Percentiles rank a stretch among this genome's conserved stretches.
Conservation (phyloP, 805 yeast species). For the Teunomyces cretensis region DNA sequence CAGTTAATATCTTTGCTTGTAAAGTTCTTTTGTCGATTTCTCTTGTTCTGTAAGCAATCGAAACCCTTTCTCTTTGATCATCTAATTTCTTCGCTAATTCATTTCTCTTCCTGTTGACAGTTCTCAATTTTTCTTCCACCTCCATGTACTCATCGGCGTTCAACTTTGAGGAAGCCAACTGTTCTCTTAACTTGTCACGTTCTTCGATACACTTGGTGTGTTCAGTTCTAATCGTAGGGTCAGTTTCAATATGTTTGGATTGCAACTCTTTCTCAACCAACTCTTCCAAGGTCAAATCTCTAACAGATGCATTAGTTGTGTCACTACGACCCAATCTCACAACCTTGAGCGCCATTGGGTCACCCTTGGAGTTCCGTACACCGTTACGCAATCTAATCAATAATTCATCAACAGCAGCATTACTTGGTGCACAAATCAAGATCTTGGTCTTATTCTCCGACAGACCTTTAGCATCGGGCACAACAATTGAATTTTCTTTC, state of each 20-base stretch:
- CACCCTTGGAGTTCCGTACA: constrained; percentile 56
- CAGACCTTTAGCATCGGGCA: constrained; percentile 21
- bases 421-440: constrained; percentile 94
- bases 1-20: constrained; percentile 68
- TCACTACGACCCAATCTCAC: constrained; percentile 91
- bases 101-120: constrained; percentile 59
- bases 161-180: constrained; percentile 28
- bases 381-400: constrained; percentile 80
- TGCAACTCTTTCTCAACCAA: constrained; percentile 65
- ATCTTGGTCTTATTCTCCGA: constrained; percentile 46
- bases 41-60: constrained; percentile 66
- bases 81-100: constrained; percentile 74
- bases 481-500: constrained; percentile 17
- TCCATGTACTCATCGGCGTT: constrained; percentile 44
- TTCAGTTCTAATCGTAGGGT: constrained; percentile 48
- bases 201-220: constrained; percentile 55
- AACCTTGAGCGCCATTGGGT: constrained; percentile 56
- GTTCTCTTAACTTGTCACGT: constrained; percentile 53
- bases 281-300: constrained; percentile 82
- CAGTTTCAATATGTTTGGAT: constrained; percentile 38
- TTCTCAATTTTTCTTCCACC: constrained; percentile 52
- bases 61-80: constrained; percentile 70
- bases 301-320: constrained; percentile 78
- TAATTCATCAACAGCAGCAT: constrained; percentile 97
- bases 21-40: constrained; percentile 76